Base-by-base conservation (phyloP, 306 rosid species). In the Glycyrrhiza uralensis region DNA sequence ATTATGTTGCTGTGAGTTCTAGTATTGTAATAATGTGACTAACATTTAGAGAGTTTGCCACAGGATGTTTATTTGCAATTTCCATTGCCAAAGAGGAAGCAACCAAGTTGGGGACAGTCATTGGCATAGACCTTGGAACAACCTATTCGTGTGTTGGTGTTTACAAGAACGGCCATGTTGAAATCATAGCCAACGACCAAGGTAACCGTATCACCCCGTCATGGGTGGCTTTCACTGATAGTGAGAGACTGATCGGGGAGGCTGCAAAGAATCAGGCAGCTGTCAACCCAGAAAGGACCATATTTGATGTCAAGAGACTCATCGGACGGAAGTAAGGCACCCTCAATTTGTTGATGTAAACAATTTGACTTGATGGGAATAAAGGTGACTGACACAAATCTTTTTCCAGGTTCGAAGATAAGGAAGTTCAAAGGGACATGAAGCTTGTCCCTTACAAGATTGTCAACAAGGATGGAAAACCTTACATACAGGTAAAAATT, bases 241-340 rank as follows among this genome's bases (percentile, higher is more conserved):
- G 79, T 28, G 99, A 95, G 81, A 95, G 99, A 67, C 72, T 95
- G 80, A 95, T 95, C 0, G 99, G 99, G 41, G 99, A 95, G 92
- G 99, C 99, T 76, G 99, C 99, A 2, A 95, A 95, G 92, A 95
- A 95, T 81, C 99, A 82, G 85, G 97, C 97, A 56, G 97, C 99
- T 50, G 97, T 89, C 50, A 95, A 95, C 73, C 80, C 95, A 0
- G 99, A 95, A 30, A 89, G 99, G 81, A 95, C 99, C 32, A n/a
- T 95, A 71, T 95, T 95, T 73, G 99, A 95, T 46, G 97, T 95
- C 70, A 95, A 95, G 87, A 91, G 99, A 70, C 97, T 93, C 75
- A 93, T 93, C 0, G 98, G 98, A 69, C 83, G 98, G 85, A 93
- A 91, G 98, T 93, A 85, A 83, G 74, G 58, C 36, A 56, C 55